Percentiles rank a stretch among this genome's conserved stretches.
phyloP scores from a whole-genome alignment of 1,139 yeast genomes.

The Maudiozyma humilis region DNA sequence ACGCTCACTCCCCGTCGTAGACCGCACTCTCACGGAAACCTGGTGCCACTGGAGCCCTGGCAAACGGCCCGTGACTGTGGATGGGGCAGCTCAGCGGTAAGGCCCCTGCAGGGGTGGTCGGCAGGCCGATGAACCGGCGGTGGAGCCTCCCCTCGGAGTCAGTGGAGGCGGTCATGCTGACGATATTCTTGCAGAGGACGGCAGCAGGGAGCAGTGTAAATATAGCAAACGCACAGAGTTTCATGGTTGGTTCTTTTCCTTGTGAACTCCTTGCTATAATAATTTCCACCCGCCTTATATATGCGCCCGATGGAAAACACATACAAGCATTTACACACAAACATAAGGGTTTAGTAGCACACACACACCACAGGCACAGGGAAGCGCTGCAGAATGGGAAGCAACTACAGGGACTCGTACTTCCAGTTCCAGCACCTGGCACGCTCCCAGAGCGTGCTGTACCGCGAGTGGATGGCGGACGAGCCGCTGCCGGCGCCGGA shows the following conservation, averaged over 20 bases:
- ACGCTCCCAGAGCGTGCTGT: conserved; percentile 4
- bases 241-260: background rate
- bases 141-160: background rate
- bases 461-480: conserved; percentile 6
- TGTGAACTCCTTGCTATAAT: no score
- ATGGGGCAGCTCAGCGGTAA: background rate
- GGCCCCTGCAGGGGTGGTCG: background rate
- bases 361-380: no score
- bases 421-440: conserved; percentile 6
- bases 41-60: background rate
- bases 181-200: conserved; percentile 1
- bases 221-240: no score
- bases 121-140: background rate
- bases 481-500: conserved; percentile 6
- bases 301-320: background rate
- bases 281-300: no score
- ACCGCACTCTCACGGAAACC: background rate
- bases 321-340: background rate
- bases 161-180: background rate
- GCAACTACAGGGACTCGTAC: conserved; percentile 7
- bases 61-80: background rate
- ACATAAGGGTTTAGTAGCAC: background rate
- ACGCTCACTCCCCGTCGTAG: no score
- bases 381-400: no score
- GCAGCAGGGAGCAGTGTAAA: background rate